These are phyloP conservation scores for Trichoderma lentiforme DNA, from an alignment of 2,329 filamentous ascomycete genomes.

Conservation along the genomic window DNA sequence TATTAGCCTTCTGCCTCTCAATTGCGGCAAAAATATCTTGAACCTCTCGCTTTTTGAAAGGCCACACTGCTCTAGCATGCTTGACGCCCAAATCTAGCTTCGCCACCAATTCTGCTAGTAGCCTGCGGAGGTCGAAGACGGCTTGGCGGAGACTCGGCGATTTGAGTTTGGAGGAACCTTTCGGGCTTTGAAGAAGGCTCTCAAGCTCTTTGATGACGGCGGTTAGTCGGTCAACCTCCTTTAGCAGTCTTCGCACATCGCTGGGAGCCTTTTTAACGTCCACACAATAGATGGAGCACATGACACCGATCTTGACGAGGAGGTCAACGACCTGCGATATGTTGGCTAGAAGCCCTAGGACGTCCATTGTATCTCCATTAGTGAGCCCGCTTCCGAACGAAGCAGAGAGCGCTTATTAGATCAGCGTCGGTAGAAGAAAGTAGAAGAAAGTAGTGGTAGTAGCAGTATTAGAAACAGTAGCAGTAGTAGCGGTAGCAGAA, in stretches of 20 bases:
- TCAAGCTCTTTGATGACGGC: slow-evolving; percentile 17
- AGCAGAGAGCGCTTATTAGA: no score
- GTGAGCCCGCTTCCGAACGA: no score
- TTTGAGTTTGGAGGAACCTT: slow-evolving; percentile 9
- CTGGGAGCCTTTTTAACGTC: slow-evolving; percentile 14
- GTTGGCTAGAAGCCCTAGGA: slow-evolving; percentile 16
- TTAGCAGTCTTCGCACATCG: slow-evolving; percentile 17
- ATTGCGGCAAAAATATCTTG: not conserved
- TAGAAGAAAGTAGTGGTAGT: not conserved
- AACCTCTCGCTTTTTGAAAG: slow-evolving; percentile 13
- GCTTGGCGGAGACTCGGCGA: not conserved
- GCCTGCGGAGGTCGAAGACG: not conserved
- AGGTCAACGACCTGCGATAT: slow-evolving; percentile 19
- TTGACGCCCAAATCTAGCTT: slow-evolving; percentile 14
- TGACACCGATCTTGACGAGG: slow-evolving; percentile 17
- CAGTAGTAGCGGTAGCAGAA: not conserved
- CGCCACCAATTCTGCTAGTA: not conserved
- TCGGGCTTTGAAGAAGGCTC: slow-evolving; percentile 1
- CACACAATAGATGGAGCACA: slow-evolving; percentile 18
- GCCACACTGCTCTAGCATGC: slow-evolving; percentile 14
- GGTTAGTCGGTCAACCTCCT: slow-evolving; percentile 11
- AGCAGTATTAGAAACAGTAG: not conserved
- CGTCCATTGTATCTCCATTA: slow-evolving; percentile 6
- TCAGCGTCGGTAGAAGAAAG: no score
- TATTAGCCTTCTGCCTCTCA: slow-evolving; percentile 7